Base-by-base conservation (phyloP, 768 basidiomycete genomes). In the Podaxis sp. region DNA sequence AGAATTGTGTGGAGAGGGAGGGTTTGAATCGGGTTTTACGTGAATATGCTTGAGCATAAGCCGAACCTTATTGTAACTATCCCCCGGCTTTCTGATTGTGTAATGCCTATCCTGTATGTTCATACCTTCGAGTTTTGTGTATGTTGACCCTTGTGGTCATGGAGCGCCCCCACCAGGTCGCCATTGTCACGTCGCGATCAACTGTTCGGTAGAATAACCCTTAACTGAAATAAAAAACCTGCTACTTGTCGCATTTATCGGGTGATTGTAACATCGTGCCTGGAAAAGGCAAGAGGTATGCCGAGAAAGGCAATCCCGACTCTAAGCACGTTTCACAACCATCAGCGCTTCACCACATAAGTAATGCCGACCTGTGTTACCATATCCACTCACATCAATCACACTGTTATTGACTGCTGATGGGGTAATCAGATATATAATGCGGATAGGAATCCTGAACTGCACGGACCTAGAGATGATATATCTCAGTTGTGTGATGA, bases 1-100 rank as follows among this genome's bases (percentile, higher is more conserved):
- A 85, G 55, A 81, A 86, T 63, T 93, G 91, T 71, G 63, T 81
- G 66, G 82, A 85, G 71, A 75, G 91, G 46, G 85, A 87, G 25
- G 84, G 82, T n/a, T 71, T 93, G 65, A 89, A 89, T 67, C 69
- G 72, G 56, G 76, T 82, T 38, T 67, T 86, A 63, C 76, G 73
- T 23, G 77, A 74, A 32, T 75, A 78, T 61, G 77, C 77, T 27
- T 67, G n/a, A 53, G 9, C n/a, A n/a, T n/a, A 3, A 40, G 16
- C 36, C 9, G 10, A 38, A 13, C 16, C 13, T 1, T 44, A 9
- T 32, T 2, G 32, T 0, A 32, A 32, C 7, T 32, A 7, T 32
- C 28, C 1, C 28, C 28, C 28, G 7, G 7, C 11, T 13, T 14
- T 7, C 40, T 25, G 2, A 25, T 11, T 13, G n/a, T 55, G 23